Conservation (phyloP, 164 flowering plant species). For the Liriodendron chinense region DNA sequence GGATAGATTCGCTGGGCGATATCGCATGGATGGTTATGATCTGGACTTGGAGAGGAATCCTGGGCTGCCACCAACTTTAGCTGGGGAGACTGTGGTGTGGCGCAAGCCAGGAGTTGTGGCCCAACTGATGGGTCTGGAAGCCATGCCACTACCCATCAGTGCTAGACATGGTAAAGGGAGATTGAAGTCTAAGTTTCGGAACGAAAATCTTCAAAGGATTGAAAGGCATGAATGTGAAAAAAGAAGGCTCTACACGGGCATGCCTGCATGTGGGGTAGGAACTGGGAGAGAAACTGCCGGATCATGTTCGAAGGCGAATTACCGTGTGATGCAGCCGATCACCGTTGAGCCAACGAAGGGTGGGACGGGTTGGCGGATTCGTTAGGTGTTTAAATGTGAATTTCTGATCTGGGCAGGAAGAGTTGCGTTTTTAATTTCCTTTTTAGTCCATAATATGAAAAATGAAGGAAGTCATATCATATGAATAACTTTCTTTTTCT, state of each 20-base stretch:
- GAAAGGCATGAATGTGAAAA: conserved; percentile 40
- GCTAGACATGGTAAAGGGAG: conserved; percentile 16
- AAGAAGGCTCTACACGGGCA: conserved; percentile 10
- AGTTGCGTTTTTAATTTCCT: no score
- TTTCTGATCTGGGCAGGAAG: no score
- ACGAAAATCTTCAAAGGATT: conserved; percentile 34
- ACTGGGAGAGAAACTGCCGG: background rate
- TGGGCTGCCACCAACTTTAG: conserved; percentile 41
- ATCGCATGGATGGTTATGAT: conserved; percentile 13
- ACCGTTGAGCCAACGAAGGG: background rate
- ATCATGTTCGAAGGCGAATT: background rate
- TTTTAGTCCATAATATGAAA: no score
- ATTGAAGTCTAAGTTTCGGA: conserved; percentile 12
- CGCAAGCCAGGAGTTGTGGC: conserved; percentile 87
- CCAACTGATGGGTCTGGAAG: conserved; percentile 89
- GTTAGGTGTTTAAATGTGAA: background rate
- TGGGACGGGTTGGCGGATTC: background rate
- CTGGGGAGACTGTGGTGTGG: conserved; percentile 77
- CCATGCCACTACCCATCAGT: conserved; percentile 59
- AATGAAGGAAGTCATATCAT: no score
- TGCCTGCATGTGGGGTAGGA: conserved; percentile 5
- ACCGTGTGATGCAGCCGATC: background rate
- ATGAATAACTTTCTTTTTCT: no score
- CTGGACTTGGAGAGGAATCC: conserved; percentile 17
- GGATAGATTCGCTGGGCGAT: background rate